phyloP scores from a whole-genome alignment of 768 basidiomycete genomes.

The Boletus sp. region DNA sequence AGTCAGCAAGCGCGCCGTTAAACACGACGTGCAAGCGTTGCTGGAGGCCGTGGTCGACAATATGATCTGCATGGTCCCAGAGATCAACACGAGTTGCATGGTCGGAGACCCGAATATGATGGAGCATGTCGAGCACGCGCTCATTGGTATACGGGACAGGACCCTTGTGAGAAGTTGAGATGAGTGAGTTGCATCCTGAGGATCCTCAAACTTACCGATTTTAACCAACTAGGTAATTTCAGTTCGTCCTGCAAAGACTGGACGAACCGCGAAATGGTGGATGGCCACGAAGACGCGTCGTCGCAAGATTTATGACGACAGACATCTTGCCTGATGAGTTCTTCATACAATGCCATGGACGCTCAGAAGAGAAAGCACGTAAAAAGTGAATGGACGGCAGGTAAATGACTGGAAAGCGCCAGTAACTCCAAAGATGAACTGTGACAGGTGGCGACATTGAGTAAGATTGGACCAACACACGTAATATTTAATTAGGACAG shows the following conservation, averaged over 20 bases:
- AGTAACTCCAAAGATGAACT: too few relatives aligned
- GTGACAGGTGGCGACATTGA: too few relatives aligned
- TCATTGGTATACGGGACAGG: neutral
- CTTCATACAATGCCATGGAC: neutral
- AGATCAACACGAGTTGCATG: neutral
- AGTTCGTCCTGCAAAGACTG: neutral
- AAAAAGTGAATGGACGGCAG: too few relatives aligned
- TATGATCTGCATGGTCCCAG: neutral
- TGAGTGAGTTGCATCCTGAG: neutral
- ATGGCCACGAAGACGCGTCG: neutral
- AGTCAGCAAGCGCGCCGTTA: neutral
- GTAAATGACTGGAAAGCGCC: too few relatives aligned
- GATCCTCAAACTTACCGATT: neutral
- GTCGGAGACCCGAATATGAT: neutral
- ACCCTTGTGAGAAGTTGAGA: neutral
- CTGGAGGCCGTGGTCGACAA: neutral
- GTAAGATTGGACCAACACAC: too few relatives aligned
- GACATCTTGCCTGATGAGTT: neutral
- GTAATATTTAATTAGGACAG: too few relatives aligned
- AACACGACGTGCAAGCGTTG: neutral
- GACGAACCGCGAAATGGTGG: neutral
- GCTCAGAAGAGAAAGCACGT: too few relatives aligned
- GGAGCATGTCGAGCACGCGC: neutral
- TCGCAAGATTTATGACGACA: neutral
- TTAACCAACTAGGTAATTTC: constrained; percentile 1